A percentile compares a stretch with the other conserved stretches of the same genome.
Conservation (phyloP, 2,329 filamentous ascomycete species). For the Graphilbum fragrans region DNA sequence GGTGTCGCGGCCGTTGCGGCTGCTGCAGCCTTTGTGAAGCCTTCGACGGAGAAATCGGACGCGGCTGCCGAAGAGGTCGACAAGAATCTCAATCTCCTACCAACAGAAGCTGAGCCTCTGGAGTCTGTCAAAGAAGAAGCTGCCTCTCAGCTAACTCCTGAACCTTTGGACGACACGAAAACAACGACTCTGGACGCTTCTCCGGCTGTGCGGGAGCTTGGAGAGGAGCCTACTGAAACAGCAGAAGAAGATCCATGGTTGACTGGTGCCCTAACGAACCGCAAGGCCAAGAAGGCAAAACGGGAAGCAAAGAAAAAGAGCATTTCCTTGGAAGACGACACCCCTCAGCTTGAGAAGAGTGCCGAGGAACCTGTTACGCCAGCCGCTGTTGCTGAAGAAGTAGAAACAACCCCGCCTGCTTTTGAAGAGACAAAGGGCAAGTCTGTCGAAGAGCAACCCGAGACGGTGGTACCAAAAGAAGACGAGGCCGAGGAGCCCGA, state of each 20-base stretch:
- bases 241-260: not conserved
- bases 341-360: no score
- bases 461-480: not conserved
- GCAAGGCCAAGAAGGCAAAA: conserved; percentile 2
- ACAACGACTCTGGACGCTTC: no score
- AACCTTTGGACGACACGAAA: not conserved
- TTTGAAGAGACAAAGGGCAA: no score
- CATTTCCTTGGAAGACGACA: not conserved
- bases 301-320: not conserved
- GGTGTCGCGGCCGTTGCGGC: not conserved
- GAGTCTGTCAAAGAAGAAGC: not conserved
- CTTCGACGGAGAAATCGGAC: not conserved
- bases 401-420: no score
- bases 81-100: not conserved
- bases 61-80: not conserved
- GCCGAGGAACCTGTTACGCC: no score
- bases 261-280: no score
- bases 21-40: not conserved
- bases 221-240: not conserved
- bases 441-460: not conserved
- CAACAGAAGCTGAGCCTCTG: not conserved
- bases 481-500: not conserved
- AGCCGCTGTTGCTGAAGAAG: no score
- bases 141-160: not conserved
- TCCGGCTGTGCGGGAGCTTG: not conserved